Evolutionary conservation across 225 moss, liverwort and hornwort genomes (phyloP).

Genomic region (Anthoceros angustus): DNA sequence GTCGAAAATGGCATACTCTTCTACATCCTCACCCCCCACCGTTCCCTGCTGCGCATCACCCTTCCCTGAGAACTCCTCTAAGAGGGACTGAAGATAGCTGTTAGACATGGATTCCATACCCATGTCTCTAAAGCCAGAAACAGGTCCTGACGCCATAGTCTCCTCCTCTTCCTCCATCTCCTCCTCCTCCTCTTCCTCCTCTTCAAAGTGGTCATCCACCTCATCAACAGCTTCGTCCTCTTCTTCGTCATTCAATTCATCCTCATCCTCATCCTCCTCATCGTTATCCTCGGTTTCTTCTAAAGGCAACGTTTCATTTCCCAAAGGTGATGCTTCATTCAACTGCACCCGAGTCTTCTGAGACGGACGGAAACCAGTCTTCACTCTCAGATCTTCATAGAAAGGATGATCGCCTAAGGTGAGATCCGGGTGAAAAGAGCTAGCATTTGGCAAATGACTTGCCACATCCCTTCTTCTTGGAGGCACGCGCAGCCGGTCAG

Average conservation of each 20-base stretch:
- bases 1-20: neutral
- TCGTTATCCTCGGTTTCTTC: neutral
- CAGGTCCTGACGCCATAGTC: neutral
- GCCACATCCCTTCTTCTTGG: neutral
- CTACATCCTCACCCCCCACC: neutral
- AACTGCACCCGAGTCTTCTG: neutral
- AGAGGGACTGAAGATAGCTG: constrained; percentile 1
- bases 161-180: neutral
- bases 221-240: neutral
- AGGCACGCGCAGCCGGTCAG: neutral
- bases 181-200: neutral
- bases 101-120: neutral
- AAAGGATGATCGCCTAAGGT: neutral
- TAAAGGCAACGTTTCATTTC: neutral
- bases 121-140: neutral
- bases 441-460: neutral
- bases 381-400: neutral
- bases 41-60: neutral
- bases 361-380: neutral
- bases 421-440: neutral
- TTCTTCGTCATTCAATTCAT: neutral
- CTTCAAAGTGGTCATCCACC: neutral
- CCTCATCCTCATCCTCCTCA: neutral
- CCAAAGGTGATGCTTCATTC: neutral
- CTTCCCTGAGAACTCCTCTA: neutral